Base-by-base conservation (phyloP, 2,329 filamentous ascomycete species). In the Beauveria pseudobassiana region DNA sequence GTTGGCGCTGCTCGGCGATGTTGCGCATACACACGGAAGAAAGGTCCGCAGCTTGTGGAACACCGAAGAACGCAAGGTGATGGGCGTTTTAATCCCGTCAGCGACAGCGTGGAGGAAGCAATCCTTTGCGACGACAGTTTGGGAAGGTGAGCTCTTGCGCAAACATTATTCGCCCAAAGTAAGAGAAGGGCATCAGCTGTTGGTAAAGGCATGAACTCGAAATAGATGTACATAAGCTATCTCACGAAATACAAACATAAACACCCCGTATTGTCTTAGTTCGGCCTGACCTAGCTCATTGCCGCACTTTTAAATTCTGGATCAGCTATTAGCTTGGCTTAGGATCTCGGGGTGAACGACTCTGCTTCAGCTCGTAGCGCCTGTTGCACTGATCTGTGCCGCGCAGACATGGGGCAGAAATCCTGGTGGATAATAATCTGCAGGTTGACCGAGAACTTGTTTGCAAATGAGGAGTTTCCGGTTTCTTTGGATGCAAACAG, bases 1-100 rank as follows among this genome's bases (percentile, higher is more conserved):
- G 60, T 78, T 97, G 5, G 88, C 87, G 2, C 79, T 99, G 30
- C 75, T 98, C 49, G 84, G 84, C 57, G 88, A 93, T 67, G 85
- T 98, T 2, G 85, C 88, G 0, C 90, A 90, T 73, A 87, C 87
- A 2, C 92, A 99, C 72, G 87, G 87, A 53, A 87, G 86, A 68
- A 96, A 93, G 75, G 84, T 98, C 49, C 84, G 84, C 43, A 85
- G 88, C n/a, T 75, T 99, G 64, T 99, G 95, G 93, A 87, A 96
- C 69, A 96, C 92, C 0, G 93, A 98, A 72, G 95, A 98, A 78
- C 82, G 93, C 55, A 89, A 72, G 93, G 93, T 7, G 93, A 98
- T 72, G 95, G 95, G 2, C 84, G 88, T 1, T 98, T 90, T 70
- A 89, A 93, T 74, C 81, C 91, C 1, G 73, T 88, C 49, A 85